Percentiles rank a stretch among this genome's conserved stretches.
Evolutionary conservation across 2,329 filamentous ascomycete genomes (phyloP).

Genomic region (Aschersonia sp.): DNA sequence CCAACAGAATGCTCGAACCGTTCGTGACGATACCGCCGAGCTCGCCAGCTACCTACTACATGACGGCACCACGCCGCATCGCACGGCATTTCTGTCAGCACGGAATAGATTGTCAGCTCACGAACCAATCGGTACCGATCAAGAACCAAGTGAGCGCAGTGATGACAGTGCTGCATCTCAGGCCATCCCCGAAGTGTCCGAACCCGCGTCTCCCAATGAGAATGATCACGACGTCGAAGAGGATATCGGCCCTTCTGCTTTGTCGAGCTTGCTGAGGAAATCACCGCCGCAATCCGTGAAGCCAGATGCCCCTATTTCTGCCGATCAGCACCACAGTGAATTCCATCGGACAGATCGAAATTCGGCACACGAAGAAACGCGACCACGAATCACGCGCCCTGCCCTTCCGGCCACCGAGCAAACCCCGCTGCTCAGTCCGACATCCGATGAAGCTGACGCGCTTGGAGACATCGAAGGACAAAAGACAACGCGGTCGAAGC

Average conservation of each 20-base stretch:
- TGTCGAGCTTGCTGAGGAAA: constrained; percentile 34
- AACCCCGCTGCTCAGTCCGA: constrained; percentile 30
- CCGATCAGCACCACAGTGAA: neutral
- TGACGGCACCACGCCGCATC: constrained; percentile 34
- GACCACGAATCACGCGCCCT: constrained; percentile 2
- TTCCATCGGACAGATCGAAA: neutral
- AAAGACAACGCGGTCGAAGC: constrained; percentile 19
- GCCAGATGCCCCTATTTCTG: constrained; percentile 4
- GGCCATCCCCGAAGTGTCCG: constrained; percentile 47
- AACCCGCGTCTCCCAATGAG: constrained; percentile 19
- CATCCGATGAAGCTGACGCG: constrained; percentile 15
- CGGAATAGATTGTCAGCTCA: constrained; percentile 13
- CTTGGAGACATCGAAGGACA: constrained; percentile 35
- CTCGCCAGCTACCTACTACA: constrained; percentile 70
- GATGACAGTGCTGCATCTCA: constrained; percentile 21
- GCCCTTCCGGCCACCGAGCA: constrained; percentile 20
- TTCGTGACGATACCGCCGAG: constrained; percentile 78
- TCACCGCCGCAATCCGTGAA: constrained; percentile 27
- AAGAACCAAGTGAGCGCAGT: constrained; percentile 7
- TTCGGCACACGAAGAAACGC: constrained; percentile 3
- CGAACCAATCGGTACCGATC: constrained; percentile 12
- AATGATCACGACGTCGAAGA: constrained; percentile 6
- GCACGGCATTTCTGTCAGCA: constrained; percentile 30
- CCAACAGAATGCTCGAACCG: constrained; percentile 59
- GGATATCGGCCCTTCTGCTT: constrained; percentile 22